Evolutionary conservation across 2,329 filamentous ascomycete species (phyloP).

Genomic region (Calonectria hongkongensis): DNA sequence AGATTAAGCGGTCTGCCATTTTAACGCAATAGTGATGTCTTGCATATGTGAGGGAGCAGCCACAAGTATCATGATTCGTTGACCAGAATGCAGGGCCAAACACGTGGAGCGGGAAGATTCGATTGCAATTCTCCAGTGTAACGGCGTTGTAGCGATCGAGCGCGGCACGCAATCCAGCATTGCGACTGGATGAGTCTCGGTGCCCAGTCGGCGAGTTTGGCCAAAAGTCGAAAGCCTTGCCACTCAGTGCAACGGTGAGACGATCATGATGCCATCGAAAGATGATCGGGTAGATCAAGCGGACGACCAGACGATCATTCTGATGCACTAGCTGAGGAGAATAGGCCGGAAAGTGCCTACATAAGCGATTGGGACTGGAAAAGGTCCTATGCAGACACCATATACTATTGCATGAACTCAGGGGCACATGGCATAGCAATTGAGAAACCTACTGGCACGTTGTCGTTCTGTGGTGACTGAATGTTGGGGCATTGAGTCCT

Average conservation of each 20-base stretch:
- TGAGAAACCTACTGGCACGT: not conserved
- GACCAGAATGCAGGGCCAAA: not conserved
- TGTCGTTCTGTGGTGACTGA: not conserved
- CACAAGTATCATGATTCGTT: conserved; percentile 12
- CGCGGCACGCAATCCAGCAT: not conserved
- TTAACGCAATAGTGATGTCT: conserved; percentile 6
- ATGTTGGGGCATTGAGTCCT: not conserved
- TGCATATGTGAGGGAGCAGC: conserved; percentile 23
- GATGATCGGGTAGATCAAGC: not conserved
- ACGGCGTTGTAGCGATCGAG: conserved; percentile 3
- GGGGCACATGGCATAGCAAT: not conserved
- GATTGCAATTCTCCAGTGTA: not conserved
- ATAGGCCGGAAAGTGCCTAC: not conserved
- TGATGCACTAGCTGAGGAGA: not conserved
- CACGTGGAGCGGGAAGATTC: conserved; percentile 31
- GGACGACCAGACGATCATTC: no score
- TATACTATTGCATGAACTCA: no score
- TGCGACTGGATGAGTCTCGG: conserved; percentile 17
- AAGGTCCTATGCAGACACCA: not conserved
- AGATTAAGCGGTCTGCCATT: conserved; percentile 17
- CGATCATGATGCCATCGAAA: not conserved
- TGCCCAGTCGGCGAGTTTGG: conserved; percentile 10
- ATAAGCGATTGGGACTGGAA: not conserved
- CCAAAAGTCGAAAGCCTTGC: not conserved
- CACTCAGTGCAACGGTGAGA: conserved; percentile 10